Evolutionary conservation across 2,329 filamentous ascomycete species (phyloP), one percentile per base, ranked within the genome.

Genomic region (Talaromyces sp.): DNA sequence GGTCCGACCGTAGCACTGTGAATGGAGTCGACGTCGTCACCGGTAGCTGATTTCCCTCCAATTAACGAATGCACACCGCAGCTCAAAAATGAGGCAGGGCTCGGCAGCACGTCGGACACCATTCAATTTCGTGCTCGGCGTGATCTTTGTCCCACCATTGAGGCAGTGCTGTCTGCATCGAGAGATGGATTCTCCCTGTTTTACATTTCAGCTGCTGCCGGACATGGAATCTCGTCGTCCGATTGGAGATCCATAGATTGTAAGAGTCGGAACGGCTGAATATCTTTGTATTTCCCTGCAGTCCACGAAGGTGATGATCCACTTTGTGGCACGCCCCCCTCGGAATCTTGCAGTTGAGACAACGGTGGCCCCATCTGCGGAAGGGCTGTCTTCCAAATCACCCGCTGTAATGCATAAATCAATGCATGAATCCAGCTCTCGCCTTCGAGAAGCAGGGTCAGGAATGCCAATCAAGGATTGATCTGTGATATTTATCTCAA

Each of bases 111-210:
- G 25, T 4, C 25, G 3, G 4, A 27, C 25, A 27, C 25, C 2
- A 4, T 27, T 27, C 25, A 27, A 3, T 4, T 27, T 27, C 25
- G 25, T 27, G 25, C 25, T 27, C 25, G 25, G 25, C 2, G 25
- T 37, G n/a, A 13, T 33, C 5, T 37, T 15, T 37, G 35, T 43
- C 56, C 56, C 56, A 43, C 56, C 25, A 59, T 59, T 19, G 56
- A 60, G 57, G 57, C 39, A 60, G 25, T 60, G 39, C 57, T 43
- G n/a, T 41, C 33, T 13, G n/a, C n/a, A 58, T 52, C 25, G 33
- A 25, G 19, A 25, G 1, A 52, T 33, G 49, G 11, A 52, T 52
- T 35, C 2, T 52, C 49, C 33, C 1, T 52, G 27, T 33, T 33
- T 52, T 13, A 52, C 25, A 25, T 52, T 33, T 52, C 13, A 52